Percentiles rank a stretch among this genome's conserved stretches.
Conservation (phyloP, 169 alveolate species). For the Eimeria sp. region DNA sequence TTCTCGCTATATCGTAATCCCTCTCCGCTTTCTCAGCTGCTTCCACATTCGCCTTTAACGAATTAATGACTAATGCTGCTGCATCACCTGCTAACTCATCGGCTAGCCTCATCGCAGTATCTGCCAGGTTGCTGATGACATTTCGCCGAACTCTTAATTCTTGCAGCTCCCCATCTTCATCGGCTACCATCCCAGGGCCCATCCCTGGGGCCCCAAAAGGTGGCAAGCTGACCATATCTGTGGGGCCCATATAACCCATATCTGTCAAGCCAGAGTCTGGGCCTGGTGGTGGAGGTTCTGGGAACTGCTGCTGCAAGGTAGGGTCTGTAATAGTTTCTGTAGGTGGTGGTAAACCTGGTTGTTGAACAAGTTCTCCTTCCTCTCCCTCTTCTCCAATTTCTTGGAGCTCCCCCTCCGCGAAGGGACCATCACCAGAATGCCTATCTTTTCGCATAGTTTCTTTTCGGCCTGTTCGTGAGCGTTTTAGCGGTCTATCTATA, state of each 20-base stretch:
- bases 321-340: background rate
- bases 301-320: background rate
- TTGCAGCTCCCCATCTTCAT: background rate
- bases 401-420: no score
- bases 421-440: background rate
- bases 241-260: background rate
- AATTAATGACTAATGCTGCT: background rate
- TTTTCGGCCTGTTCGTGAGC: background rate
- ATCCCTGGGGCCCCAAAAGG: background rate
- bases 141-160: background rate
- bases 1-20: background rate
- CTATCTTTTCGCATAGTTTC: background rate
- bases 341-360: background rate
- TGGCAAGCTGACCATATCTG: background rate
- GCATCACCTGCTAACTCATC: background rate
- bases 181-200: background rate
- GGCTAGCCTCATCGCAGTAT: background rate
- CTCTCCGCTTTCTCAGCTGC: background rate
- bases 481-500: background rate
- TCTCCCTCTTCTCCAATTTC: background rate
- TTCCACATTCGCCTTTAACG: background rate
- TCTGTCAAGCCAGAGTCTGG: background rate
- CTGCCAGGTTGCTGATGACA: background rate
- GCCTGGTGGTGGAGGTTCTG: background rate
- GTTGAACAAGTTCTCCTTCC: background rate